Evolutionary conservation across 2,329 filamentous ascomycete species (phyloP).

Genomic region (Dactylonectria estremocensis): DNA sequence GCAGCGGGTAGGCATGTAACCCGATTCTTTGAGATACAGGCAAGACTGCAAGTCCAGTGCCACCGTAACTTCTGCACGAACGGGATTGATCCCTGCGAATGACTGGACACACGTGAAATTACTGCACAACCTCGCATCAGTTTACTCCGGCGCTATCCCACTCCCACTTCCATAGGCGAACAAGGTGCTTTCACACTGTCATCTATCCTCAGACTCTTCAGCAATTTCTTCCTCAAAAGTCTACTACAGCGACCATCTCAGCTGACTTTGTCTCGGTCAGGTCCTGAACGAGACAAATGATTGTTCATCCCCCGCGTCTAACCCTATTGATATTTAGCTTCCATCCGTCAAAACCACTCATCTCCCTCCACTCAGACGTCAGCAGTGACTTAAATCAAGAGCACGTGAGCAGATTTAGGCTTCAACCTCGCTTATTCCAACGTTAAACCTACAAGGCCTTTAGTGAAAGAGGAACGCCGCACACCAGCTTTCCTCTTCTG

Average conservation of each 20-base stretch:
- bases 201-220: background rate
- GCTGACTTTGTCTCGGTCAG: slow-evolving; percentile 1
- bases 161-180: background rate
- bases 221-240: background rate
- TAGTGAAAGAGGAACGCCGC: background rate
- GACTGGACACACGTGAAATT: slow-evolving; percentile 19
- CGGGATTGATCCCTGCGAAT: slow-evolving; percentile 19
- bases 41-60: background rate
- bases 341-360: background rate
- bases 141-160: background rate
- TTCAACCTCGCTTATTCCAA: background rate
- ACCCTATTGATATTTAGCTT: background rate
- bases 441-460: background rate
- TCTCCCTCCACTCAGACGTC: slow-evolving; percentile 1
- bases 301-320: background rate
- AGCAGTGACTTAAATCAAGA: background rate
- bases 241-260: background rate
- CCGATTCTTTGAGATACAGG: slow-evolving; percentile 23
- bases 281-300: background rate
- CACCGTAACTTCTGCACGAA: background rate
- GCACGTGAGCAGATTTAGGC: background rate
- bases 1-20: slow-evolving; percentile 39
- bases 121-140: slow-evolving; percentile 8
- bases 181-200: slow-evolving; percentile 10
- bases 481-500: too few species aligned